Evolutionary conservation across 2,329 filamentous ascomycete genomes (phyloP).

Genomic region (Ophiostoma australiae): DNA sequence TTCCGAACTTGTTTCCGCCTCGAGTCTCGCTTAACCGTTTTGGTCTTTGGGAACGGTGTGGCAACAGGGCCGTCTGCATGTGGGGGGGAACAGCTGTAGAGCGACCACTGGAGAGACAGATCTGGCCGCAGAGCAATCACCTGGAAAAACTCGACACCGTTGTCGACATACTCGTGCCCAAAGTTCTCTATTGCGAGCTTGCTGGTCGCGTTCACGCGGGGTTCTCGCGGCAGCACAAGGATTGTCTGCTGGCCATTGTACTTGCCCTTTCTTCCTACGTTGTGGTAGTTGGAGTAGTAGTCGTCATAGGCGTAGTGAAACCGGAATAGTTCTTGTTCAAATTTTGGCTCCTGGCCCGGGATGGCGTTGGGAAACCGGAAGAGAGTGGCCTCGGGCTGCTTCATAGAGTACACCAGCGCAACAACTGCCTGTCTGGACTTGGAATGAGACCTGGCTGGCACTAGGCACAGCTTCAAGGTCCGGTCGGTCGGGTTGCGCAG

Average conservation of each 20-base stretch:
- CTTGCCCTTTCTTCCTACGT: background rate
- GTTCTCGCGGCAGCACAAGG: slow-evolving; percentile 4
- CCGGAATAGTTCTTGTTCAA: slow-evolving; percentile 27
- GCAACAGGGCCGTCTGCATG: background rate
- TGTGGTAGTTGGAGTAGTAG: background rate
- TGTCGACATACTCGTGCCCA: background rate
- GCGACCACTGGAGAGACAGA: slow-evolving; percentile 12
- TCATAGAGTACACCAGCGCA: slow-evolving; percentile 30
- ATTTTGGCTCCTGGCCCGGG: slow-evolving; percentile 23
- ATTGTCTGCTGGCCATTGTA: slow-evolving; percentile 23
- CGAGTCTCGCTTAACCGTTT: slow-evolving; percentile 23
- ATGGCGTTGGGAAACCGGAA: slow-evolving; percentile 31
- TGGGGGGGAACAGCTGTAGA: slow-evolving; percentile 10
- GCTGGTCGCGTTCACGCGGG: background rate
- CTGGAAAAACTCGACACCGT: background rate
- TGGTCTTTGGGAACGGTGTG: background rate
- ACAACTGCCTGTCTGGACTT: slow-evolving; percentile 26
- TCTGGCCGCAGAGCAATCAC: slow-evolving; percentile 6
- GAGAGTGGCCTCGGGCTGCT: slow-evolving; percentile 28
- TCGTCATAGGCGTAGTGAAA: slow-evolving; percentile 7
- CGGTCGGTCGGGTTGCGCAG: slow-evolving; percentile 38
- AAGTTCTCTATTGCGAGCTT: slow-evolving; percentile 4
- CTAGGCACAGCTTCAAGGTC: slow-evolving; percentile 40
- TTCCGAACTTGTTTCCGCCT: slow-evolving; percentile 12
- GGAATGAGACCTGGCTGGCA: slow-evolving; percentile 24